A percentile compares a stretch with the other conserved stretches of the same genome.
Conservation (phyloP, 1,139 yeast genomes). For the Yamadazyma oceani region DNA sequence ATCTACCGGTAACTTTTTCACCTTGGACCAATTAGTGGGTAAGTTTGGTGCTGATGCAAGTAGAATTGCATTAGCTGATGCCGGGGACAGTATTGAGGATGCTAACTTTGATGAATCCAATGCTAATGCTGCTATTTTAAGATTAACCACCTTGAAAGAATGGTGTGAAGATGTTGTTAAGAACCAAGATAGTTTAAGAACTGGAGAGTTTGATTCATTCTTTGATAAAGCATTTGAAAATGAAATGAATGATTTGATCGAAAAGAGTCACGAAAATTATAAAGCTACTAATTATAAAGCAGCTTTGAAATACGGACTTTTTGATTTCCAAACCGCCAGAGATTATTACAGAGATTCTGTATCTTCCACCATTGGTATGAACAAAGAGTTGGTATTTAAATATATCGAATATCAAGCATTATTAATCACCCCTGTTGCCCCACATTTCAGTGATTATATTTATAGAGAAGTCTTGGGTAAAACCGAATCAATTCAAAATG, state of each 20-base stretch:
- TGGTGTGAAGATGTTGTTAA: conserved; percentile 83
- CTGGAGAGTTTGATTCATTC: conserved; percentile 66
- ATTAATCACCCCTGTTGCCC: conserved; percentile 88
- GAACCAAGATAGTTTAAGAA: conserved; percentile 57
- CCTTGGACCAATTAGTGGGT: conserved; percentile 76
- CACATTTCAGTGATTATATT: conserved; percentile 90
- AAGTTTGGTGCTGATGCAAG: conserved; percentile 98
- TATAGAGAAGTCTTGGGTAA: conserved; percentile 78
- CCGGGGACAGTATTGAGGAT: conserved; percentile 96
- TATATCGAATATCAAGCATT: conserved; percentile 86
- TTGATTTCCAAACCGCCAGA: conserved; percentile 92
- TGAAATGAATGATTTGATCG: conserved; percentile 84
- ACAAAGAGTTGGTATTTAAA: conserved; percentile 72
- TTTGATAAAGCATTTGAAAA: conserved; percentile 89
- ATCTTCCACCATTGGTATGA: conserved; percentile 64
- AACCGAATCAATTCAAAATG: conserved; percentile 63
- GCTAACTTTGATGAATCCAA: conserved; percentile 96
- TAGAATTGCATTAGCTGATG: conserved; percentile 97
- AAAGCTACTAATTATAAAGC: conserved; percentile 76
- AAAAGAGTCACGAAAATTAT: conserved; percentile 69
- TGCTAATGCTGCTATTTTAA: conserved; percentile 96
- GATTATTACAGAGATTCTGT: conserved; percentile 92
- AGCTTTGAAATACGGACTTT: conserved; percentile 87
- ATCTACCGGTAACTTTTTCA: conserved; percentile 96
- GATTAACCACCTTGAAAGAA: conserved; percentile 88